phyloP scores from a whole-genome alignment of 208 protist genomes.

The Trypanosomatidae sp. region DNA sequence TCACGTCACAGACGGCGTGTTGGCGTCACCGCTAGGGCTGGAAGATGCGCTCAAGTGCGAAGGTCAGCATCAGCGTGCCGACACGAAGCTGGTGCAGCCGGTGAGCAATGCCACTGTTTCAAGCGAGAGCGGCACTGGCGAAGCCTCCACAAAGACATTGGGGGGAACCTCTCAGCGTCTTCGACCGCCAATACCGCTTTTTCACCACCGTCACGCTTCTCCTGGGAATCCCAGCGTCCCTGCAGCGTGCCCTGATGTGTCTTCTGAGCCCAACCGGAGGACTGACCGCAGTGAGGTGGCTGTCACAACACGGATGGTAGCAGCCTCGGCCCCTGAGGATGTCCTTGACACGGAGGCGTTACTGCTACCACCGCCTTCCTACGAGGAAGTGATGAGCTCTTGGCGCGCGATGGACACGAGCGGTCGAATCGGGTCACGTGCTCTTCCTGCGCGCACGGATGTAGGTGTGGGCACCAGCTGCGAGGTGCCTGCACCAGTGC shows the following conservation, averaged over 20 bases:
- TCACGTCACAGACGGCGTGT: constrained; percentile 13
- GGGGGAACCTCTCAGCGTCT: background rate
- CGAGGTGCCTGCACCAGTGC: background rate
- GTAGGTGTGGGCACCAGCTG: constrained; percentile 15
- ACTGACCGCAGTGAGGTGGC: background rate
- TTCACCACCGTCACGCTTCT: background rate
- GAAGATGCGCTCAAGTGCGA: background rate
- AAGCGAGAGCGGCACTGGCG: background rate
- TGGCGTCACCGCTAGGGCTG: constrained; percentile 4
- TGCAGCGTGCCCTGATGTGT: background rate
- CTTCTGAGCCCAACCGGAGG: background rate
- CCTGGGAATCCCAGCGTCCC: background rate
- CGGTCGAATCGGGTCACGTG: background rate
- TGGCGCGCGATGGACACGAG: background rate
- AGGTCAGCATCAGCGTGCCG: background rate
- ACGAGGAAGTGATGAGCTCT: constrained; percentile 18
- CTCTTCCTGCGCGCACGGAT: constrained; percentile 1
- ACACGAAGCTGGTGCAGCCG: background rate
- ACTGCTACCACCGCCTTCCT: constrained; percentile 10
- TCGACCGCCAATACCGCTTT: constrained; percentile 12
- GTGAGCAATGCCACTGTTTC: background rate
- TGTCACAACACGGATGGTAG: background rate
- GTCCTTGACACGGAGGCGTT: background rate
- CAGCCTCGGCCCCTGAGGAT: background rate
- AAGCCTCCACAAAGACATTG: background rate